Base-by-base conservation (phyloP, 192 early-diverging fungal species). In the Cladochytrium replicatum region DNA sequence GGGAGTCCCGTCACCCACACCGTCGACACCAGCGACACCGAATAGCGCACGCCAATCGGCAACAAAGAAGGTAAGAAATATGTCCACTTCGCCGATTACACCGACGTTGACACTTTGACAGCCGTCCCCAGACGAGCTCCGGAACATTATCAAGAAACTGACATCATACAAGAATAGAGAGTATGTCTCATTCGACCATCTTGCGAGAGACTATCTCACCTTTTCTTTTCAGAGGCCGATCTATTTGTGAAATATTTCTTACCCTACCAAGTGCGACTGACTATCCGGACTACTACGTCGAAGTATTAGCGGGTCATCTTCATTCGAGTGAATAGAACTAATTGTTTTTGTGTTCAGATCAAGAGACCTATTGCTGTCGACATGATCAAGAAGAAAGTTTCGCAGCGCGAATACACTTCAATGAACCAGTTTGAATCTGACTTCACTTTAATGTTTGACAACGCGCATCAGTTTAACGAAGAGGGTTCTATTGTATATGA, bases 391-490 rank as follows among this genome's bases (percentile, higher is more conserved):
- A 39, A 26, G 8, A 43, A 29, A 50, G 5, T 37, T 6, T 13
- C n/a, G 7, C 17, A 11, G 11, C 37, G 43, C 6, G 22, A 21
- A 1, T 64, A 97, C 57, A 52, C 55, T 24, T 76, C 69, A 9
- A 57, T 92, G 27, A 66, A 71, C 8, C 76, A 80, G 28, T 88
- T 93, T 50, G 72, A 81, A 57, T 58, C 59, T 6, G 93, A 97
- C 61, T 78, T 93, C 52, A 58, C 67, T 17, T 60, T 78, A 41
- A 81, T 97, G 72, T 89, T 91, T 57, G 72, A 84, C 48, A 97
- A 97, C 58, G 93, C 93, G 5, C 83, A 78, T 48, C 73, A 78
- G 23, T 97, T 87, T 61, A 94, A 94, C 61, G 80, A 79, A 46
- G 77, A 84, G 47, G 87, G 84, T 8, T 93, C 89, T 5, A 81